These are phyloP conservation scores for Lasiodiplodia citricola DNA, from an alignment of 2,329 filamentous ascomycete genomes.

Conservation along the genomic window DNA sequence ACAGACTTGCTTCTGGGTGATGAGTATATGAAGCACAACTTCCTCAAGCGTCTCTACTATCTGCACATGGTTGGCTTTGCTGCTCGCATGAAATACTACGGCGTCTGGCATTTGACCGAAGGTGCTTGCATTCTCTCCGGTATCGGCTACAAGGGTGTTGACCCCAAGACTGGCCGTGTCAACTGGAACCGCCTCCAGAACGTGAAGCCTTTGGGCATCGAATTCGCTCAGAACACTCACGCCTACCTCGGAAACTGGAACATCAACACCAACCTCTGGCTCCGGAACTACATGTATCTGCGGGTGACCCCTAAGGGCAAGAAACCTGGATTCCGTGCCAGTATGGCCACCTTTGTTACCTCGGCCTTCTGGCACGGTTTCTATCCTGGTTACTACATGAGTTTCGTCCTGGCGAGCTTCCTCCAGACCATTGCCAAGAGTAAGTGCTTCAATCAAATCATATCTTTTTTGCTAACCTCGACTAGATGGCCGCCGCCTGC, in stretches of 20 bases:
- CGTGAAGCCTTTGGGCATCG: constrained; percentile 83
- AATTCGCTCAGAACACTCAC: constrained; percentile 90
- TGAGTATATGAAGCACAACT: constrained; percentile 68
- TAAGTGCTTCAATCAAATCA: constrained; percentile 54
- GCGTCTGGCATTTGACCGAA: constrained; percentile 91
- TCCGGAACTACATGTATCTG: constrained; percentile 94
- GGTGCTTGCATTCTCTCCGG: constrained; percentile 93
- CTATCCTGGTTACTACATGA: constrained; percentile 93
- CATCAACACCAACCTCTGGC: constrained; percentile 97
- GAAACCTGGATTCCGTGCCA: constrained; percentile 95
- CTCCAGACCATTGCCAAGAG: constrained; percentile 94
- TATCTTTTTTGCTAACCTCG: constrained; percentile 22
- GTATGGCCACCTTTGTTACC: constrained; percentile 89
- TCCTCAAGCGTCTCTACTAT: constrained; percentile 75
- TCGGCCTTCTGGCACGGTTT: constrained; percentile 99
- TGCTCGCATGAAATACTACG: constrained; percentile 91
- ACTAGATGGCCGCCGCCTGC: constrained; percentile 81
- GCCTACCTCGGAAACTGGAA: constrained; percentile 94
- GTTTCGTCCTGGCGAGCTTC: constrained; percentile 87
- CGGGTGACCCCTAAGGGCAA: constrained; percentile 93
- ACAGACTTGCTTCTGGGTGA: constrained; percentile 68
- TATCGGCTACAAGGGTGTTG: constrained; percentile 91
- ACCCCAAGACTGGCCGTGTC: constrained; percentile 81
- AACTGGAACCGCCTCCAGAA: constrained; percentile 92
- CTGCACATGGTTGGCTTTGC: constrained; percentile 85